Evolutionary conservation across 345 rosid genomes (phyloP).

Genomic region (Dovyalis caffra): DNA sequence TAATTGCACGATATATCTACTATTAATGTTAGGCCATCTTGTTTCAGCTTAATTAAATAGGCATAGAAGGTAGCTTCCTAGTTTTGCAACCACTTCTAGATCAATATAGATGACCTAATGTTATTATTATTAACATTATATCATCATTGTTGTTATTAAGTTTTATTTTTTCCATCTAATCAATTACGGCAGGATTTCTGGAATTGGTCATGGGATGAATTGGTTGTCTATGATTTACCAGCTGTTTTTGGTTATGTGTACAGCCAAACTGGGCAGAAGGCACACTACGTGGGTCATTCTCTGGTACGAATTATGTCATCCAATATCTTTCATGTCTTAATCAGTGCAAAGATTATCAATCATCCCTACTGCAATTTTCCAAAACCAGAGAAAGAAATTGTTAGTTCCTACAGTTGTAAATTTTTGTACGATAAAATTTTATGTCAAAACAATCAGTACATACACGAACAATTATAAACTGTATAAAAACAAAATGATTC

Average conservation of each 20-base stretch:
- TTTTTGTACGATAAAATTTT: too few species aligned
- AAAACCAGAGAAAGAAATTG: too few species aligned
- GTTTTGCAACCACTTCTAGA: too few species aligned
- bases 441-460: background rate
- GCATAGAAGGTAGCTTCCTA: too few species aligned
- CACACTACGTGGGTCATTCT: conserved; percentile 89
- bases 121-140: too few species aligned
- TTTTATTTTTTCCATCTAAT: background rate
- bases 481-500: too few species aligned
- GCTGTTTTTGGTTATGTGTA: conserved; percentile 64
- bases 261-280: conserved; percentile 58
- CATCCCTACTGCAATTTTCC: too few species aligned
- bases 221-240: conserved; percentile 67
- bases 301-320: conserved; percentile 43
- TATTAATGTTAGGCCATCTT: background rate
- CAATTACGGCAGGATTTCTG: conserved; percentile 55
- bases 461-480: background rate
- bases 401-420: too few species aligned
- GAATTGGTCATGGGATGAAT: conserved; percentile 97
- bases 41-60: background rate
- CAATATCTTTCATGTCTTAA: too few species aligned
- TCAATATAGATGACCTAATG: too few species aligned
- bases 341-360: too few species aligned
- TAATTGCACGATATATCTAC: background rate
- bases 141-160: too few species aligned